A percentile compares a stretch with the other conserved stretches of the same genome.
Conservation (phyloP, 176 grass and related monocot species). For the Carex myosuroides region DNA sequence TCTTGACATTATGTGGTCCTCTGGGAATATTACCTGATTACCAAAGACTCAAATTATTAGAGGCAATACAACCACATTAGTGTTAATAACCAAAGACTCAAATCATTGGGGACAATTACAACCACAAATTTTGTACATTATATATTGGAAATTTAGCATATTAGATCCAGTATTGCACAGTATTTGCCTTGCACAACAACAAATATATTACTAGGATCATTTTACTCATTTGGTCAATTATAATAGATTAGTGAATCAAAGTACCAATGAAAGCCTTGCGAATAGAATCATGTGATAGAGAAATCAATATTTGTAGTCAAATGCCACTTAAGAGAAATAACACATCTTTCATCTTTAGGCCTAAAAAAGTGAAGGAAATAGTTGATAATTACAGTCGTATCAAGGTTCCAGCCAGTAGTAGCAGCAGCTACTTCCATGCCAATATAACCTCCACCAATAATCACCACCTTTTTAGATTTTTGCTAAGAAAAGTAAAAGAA, state of each 20-base stretch:
- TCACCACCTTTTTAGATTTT: constrained; percentile 61
- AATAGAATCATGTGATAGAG: not conserved
- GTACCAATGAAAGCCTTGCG: not conserved
- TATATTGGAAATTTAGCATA: not conserved
- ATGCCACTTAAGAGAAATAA: not conserved
- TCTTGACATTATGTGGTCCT: constrained; percentile 84
- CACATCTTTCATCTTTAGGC: not conserved
- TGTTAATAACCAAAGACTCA: not conserved
- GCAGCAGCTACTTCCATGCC: constrained; percentile 95
- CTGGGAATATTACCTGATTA: constrained; percentile 87
- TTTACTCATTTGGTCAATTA: not conserved
- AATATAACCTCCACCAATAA: constrained; percentile 98
- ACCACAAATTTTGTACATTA: not conserved
- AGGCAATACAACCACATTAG: not conserved
- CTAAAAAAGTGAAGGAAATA: constrained; percentile 26
- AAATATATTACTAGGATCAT: not conserved
- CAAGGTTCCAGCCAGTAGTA: constrained; percentile 83
- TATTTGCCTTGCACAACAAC: not conserved
- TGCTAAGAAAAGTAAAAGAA: constrained; percentile 40
- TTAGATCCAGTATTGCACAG: not conserved
- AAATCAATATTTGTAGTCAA: not conserved
- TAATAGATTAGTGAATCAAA: not conserved
- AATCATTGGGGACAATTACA: not conserved
- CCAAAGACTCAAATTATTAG: not conserved
- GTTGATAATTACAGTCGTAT: constrained; percentile 61